These are phyloP conservation scores for Paecilomyces variotii DNA, from an alignment of 2,329 filamentous ascomycete genomes.

Conservation along the genomic window DNA sequence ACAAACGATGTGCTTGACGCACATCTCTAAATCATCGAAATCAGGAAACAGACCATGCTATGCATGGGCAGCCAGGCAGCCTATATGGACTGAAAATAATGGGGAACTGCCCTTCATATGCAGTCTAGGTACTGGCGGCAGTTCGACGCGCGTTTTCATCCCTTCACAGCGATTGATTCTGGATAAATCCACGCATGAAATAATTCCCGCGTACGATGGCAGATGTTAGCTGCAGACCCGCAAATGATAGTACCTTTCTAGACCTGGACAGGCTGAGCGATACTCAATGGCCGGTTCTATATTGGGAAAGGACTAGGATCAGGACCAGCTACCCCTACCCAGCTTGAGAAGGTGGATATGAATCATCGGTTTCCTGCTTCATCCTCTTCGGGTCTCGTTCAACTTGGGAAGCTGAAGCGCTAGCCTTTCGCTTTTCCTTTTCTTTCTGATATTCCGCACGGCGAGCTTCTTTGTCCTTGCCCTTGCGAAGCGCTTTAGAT, in stretches of 20 bases:
- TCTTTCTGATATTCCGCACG: conserved; percentile 39
- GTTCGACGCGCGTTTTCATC: background rate
- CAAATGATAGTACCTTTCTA: background rate
- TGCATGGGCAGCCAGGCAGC: background rate
- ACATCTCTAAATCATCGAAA: background rate
- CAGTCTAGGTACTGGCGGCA: background rate
- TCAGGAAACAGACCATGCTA: background rate
- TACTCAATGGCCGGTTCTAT: background rate
- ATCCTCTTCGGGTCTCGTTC: conserved; percentile 35
- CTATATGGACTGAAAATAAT: background rate
- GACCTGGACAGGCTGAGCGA: background rate
- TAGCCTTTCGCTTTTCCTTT: conserved; percentile 43
- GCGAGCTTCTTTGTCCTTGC: conserved; percentile 59
- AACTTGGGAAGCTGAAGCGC: conserved; percentile 18
- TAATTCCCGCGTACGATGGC: background rate
- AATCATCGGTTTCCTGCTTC: conserved; percentile 21
- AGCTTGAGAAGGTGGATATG: conserved; percentile 3
- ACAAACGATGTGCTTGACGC: background rate
- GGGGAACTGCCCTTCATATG: background rate
- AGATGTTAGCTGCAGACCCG: background rate
- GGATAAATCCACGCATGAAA: background rate
- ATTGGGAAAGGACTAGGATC: background rate
- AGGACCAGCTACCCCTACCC: conserved; percentile 4
- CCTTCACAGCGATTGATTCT: background rate
- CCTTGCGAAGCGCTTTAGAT: conserved; percentile 85